These are phyloP conservation scores for Puccinia polysora DNA, from an alignment of 1,284 basidiomycete species.

Conservation along the genomic window DNA sequence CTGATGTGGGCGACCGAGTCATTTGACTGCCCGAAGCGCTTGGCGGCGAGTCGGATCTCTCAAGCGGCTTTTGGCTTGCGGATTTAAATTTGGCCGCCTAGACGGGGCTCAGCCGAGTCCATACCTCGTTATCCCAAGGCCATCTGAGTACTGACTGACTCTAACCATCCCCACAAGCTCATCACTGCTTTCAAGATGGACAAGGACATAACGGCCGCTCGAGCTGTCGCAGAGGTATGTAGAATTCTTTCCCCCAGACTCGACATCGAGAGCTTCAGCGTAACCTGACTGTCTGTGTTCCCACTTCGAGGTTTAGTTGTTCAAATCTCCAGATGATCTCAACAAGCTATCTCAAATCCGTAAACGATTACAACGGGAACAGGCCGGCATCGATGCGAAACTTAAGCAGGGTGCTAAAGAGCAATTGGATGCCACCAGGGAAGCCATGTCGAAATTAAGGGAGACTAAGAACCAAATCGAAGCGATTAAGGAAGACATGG, in stretches of 20 bases:
- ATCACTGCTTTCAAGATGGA: no score
- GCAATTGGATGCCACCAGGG: constrained; percentile 83
- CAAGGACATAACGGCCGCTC: constrained; percentile 37
- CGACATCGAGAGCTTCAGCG: neutral
- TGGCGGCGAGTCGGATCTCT: no score
- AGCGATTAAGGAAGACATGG: constrained; percentile 86
- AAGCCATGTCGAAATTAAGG: constrained; percentile 79
- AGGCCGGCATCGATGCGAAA: constrained; percentile 86
- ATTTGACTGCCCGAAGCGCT: no score
- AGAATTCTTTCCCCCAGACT: no score
- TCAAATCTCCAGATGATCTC: constrained; percentile 76
- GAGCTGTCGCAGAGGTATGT: constrained; percentile 38
- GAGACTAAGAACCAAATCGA: constrained; percentile 77
- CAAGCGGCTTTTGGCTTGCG: no score
- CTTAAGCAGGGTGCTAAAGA: constrained; percentile 89
- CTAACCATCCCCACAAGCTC: no score
- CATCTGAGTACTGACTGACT: no score
- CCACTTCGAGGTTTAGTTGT: constrained; percentile 11
- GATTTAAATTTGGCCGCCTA: no score
- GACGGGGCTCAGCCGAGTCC: no score
- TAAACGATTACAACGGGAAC: constrained; percentile 94
- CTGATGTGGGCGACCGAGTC: no score
- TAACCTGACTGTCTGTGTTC: neutral
- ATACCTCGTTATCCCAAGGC: no score
- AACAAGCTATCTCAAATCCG: constrained; percentile 80